A percentile compares a stretch with the other conserved stretches of the same genome.
These are phyloP conservation scores for Vicia villosa DNA, from an alignment of 306 rosid genomes.

Conservation along the genomic window DNA sequence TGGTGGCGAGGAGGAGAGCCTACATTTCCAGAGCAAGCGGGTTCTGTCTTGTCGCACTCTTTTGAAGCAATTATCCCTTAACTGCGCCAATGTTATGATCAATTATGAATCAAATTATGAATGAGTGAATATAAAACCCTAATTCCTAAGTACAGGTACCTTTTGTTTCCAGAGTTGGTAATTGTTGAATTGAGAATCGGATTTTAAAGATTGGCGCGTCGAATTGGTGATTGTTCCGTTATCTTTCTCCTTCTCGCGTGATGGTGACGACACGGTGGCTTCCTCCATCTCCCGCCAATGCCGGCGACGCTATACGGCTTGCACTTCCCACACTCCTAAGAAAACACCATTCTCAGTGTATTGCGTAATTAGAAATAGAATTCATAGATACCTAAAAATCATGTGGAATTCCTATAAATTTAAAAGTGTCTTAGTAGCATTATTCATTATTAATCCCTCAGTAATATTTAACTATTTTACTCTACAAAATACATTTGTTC, in stretches of 20 bases:
- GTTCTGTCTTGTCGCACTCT: constrained; percentile 73
- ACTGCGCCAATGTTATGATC: constrained; percentile 33
- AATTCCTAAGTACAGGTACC: constrained; percentile 33
- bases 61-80: constrained; percentile 75
- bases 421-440: too few relatives aligned
- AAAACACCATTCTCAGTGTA: too few relatives aligned
- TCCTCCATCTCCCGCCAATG: constrained; percentile 18
- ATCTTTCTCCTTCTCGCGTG: too few relatives aligned
- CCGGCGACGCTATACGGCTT: not conserved
- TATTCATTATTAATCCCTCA: too few relatives aligned
- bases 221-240: not conserved
- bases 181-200: constrained; percentile 52
- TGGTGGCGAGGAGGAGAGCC: constrained; percentile 44
- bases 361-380: too few relatives aligned
- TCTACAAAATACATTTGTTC: too few relatives aligned
- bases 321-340: not conserved
- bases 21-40: constrained; percentile 77
- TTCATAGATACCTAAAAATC: too few relatives aligned
- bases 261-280: not conserved
- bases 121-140: not conserved
- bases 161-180: constrained; percentile 64
- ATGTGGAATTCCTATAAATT: too few relatives aligned
- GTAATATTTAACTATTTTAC: too few relatives aligned
- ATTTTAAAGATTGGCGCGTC: constrained; percentile 52
- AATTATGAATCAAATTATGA: not conserved